Percentiles rank a stretch among this genome's conserved stretches.
Conservation (phyloP, 768 basidiomycete species). For the Polyporus arcularius region DNA sequence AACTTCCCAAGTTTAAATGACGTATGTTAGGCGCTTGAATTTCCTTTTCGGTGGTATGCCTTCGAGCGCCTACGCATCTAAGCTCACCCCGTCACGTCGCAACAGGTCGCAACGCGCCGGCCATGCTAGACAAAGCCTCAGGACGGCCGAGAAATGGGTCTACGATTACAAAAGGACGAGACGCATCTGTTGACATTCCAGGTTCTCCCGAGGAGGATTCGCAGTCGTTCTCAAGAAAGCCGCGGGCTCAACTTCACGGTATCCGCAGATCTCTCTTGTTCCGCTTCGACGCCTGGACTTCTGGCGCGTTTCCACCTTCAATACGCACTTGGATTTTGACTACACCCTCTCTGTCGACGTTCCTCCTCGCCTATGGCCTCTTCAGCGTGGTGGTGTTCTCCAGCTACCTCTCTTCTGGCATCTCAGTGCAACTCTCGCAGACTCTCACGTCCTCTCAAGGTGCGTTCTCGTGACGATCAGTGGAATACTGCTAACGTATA, state of each 20-base stretch:
- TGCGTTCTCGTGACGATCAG: not conserved
- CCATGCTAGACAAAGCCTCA: not conserved
- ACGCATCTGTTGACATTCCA: not conserved
- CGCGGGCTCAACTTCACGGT: not conserved
- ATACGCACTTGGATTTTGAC: slow-evolving; percentile 2
- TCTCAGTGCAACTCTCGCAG: not conserved
- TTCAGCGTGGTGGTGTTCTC: slow-evolving; percentile 13
- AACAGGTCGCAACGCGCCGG: too few relatives aligned
- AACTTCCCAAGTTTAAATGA: too few relatives aligned
- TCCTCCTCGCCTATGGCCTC: slow-evolving; percentile 14
- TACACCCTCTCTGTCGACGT: not conserved
- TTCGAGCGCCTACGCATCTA: not conserved
- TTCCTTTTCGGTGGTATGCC: too few relatives aligned
- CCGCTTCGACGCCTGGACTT: slow-evolving; percentile 6
- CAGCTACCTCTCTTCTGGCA: not conserved
- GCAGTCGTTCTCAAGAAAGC: not conserved
- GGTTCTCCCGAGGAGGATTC: not conserved
- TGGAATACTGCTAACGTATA: not conserved
- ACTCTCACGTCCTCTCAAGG: not conserved
- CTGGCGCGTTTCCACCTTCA: not conserved
- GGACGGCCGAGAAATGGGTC: not conserved
- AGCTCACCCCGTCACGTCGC: not conserved
- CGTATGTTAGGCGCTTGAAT: not conserved
- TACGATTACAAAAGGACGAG: not conserved
- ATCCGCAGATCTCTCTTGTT: not conserved